Evolutionary conservation across 805 yeast species (phyloP).

Genomic region (Ogataea corticis): DNA sequence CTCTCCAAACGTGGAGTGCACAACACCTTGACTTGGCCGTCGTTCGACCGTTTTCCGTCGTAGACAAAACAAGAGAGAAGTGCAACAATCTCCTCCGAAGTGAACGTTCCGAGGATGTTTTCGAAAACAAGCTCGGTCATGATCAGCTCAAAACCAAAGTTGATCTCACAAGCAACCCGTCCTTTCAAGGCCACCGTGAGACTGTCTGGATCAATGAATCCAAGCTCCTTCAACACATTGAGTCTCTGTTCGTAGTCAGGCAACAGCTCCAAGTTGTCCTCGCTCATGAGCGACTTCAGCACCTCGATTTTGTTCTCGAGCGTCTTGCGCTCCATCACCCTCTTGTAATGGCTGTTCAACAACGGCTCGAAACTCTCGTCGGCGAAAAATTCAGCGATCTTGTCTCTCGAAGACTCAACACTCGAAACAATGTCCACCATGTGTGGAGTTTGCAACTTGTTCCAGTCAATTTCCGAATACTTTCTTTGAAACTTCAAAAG

Average conservation of each 20-base stretch:
- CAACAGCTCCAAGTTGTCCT: conserved; percentile 82
- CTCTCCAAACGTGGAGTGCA: conserved; percentile 77
- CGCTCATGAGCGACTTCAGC: conserved; percentile 67
- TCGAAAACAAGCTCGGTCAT: conserved; percentile 88
- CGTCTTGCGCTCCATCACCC: conserved; percentile 44
- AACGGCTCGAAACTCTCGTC: conserved; percentile 19
- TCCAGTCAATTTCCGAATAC: conserved; percentile 48
- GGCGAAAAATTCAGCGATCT: conserved; percentile 30
- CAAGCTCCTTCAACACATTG: conserved; percentile 72
- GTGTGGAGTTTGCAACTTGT: conserved; percentile 34
- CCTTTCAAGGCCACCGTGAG: conserved; percentile 85
- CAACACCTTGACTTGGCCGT: conserved; percentile 52
- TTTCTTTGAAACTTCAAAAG: conserved; percentile 39
- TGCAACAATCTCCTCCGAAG: conserved; percentile 97
- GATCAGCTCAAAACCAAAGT: conserved; percentile 87
- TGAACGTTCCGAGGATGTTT: conserved; percentile 88
- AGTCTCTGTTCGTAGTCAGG: conserved; percentile 94
- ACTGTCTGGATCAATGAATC: conserved; percentile 67
- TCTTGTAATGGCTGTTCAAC: conserved; percentile 22
- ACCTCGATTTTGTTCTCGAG: conserved; percentile 53
- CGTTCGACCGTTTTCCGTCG: conserved; percentile 73
- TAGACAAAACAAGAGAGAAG: conserved; percentile 88
- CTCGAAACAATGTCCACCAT: conserved; percentile 39
- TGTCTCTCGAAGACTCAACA: conserved; percentile 34
- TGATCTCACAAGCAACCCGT: conserved; percentile 89